A percentile compares a stretch with the other conserved stretches of the same genome.
Evolutionary conservation across 2,329 filamentous ascomycete genomes (phyloP).

Genomic region (Scopulariopsis brevicaulis): DNA sequence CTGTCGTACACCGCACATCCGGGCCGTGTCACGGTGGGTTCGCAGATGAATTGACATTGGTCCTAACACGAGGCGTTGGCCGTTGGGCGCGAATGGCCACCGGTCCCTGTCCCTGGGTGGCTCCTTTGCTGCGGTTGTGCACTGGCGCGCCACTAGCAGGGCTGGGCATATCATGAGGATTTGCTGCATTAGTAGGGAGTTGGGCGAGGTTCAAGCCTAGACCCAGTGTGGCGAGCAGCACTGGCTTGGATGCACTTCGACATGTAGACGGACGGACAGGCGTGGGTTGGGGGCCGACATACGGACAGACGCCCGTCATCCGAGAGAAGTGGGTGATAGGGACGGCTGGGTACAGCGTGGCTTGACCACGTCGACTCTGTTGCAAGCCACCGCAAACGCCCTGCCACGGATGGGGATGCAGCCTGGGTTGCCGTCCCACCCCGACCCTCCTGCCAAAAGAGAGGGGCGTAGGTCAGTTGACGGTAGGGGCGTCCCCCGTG

Average conservation of each 20-base stretch:
- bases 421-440: background rate
- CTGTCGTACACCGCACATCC: background rate
- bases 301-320: background rate
- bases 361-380: constrained; percentile 3
- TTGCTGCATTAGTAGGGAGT: background rate
- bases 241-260: background rate
- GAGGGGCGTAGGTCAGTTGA: background rate
- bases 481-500: background rate
- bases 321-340: background rate
- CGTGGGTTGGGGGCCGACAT: background rate
- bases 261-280: background rate
- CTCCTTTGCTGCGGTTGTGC: background rate
- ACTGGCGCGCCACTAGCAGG: background rate
- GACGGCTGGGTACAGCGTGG: background rate
- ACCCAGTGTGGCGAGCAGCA: background rate
- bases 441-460: background rate
- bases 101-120: background rate
- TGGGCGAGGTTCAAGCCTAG: background rate
- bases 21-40: constrained; percentile 3
- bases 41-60: background rate
- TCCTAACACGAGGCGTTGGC: background rate
- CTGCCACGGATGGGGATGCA: background rate
- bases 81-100: background rate
- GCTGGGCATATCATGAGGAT: background rate
- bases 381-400: background rate